phyloP scores from a whole-genome alignment of 1,139 yeast genomes.

The Diutina catenulata region DNA sequence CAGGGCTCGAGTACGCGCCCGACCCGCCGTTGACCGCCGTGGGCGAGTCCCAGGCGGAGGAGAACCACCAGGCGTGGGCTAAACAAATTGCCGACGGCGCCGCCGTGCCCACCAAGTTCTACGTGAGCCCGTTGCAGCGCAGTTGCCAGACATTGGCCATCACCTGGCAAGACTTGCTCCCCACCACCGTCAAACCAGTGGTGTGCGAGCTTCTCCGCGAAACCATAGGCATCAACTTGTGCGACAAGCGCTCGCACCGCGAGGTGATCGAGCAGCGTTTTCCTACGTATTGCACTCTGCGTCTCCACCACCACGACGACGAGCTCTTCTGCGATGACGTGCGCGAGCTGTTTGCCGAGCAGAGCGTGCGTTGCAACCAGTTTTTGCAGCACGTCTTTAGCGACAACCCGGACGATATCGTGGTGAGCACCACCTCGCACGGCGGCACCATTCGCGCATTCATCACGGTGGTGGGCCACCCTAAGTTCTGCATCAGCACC shows the following conservation, averaged over 20 bases:
- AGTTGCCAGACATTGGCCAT: constrained; percentile 13
- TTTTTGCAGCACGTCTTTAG: constrained; percentile 43
- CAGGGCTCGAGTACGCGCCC: constrained; percentile 49
- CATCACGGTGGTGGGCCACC: constrained; percentile 40
- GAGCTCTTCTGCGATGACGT: constrained; percentile 21
- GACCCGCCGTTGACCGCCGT: constrained; percentile 54
- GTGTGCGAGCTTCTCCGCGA: constrained; percentile 10
- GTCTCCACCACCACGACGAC: constrained; percentile 37
- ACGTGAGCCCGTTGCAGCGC: constrained; percentile 16
- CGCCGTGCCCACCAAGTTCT: constrained; percentile 13
- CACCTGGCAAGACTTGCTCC: constrained; percentile 14
- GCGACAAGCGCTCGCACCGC: constrained; percentile 18
- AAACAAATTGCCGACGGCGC: constrained; percentile 9
- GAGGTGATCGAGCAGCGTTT: constrained; percentile 25
- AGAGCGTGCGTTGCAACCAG: constrained; percentile 33
- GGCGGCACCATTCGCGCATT: constrained; percentile 50
- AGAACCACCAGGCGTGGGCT: constrained; percentile 21
- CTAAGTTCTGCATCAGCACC: constrained; percentile 44
- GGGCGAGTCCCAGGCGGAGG: constrained; percentile 37
- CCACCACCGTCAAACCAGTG: constrained; percentile 2
- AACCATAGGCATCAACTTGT: constrained; percentile 13
- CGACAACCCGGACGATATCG: constrained; percentile 17
- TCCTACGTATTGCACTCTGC: constrained; percentile 19
- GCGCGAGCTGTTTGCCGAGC: constrained; percentile 38
- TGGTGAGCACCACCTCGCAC: constrained; percentile 46